Conservation (phyloP, 306 rosid genomes). For the Lathyrus oleraceus region DNA sequence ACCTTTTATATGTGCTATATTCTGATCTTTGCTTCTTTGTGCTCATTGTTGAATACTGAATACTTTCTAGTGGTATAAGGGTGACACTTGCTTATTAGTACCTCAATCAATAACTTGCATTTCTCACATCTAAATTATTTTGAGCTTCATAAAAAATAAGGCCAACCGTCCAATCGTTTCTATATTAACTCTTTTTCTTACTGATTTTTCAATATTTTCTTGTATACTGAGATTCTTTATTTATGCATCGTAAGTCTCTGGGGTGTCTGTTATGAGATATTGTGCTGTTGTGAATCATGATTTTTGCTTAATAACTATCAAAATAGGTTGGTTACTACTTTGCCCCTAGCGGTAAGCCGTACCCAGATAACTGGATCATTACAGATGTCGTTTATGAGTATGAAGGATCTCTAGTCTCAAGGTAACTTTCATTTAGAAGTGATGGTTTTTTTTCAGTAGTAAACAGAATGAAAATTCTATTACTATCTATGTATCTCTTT, state of each 20-base stretch:
- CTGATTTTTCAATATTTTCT: constrained; percentile 30
- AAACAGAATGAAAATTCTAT: constrained; percentile 21
- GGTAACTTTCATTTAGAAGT: constrained; percentile 48
- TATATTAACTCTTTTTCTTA: not conserved
- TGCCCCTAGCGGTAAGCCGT: constrained; percentile 99
- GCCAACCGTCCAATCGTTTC: constrained; percentile 11
- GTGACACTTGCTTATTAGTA: constrained; percentile 3
- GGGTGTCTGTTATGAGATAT: constrained; percentile 37
- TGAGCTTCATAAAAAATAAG: constrained; percentile 30
- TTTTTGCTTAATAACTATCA: constrained; percentile 49
- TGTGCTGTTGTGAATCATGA: constrained; percentile 44
- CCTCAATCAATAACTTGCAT: constrained; percentile 19
- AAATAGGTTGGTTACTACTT: constrained; percentile 97
- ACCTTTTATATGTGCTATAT: constrained; percentile 14
- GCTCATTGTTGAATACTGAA: constrained; percentile 15
- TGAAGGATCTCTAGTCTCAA: constrained; percentile 82
- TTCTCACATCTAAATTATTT: constrained; percentile 10
- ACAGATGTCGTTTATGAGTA: constrained; percentile 80
- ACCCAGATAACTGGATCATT: constrained; percentile 99
- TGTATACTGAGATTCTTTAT: constrained; percentile 39
- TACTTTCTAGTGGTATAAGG: constrained; percentile 28
- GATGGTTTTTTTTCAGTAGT: constrained; percentile 23
- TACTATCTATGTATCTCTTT: not conserved
- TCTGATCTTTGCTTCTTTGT: constrained; percentile 26
- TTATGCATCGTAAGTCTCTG: constrained; percentile 36